phyloP scores from a whole-genome alignment of 495 filamentous ascomycete genomes.

The Daldinia childiae region DNA sequence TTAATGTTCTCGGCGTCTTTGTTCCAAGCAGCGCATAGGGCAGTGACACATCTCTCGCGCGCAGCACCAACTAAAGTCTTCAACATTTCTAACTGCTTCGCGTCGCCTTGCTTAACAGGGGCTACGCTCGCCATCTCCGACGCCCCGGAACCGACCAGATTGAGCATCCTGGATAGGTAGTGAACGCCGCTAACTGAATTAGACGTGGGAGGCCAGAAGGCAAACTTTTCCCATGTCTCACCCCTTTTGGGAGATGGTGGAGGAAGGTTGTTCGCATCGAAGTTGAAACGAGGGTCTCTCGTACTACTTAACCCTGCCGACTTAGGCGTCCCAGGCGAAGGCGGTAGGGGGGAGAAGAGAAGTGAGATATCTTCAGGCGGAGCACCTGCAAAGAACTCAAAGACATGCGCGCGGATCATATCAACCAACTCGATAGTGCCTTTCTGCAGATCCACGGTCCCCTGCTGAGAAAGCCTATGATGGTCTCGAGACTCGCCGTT shows the following conservation, averaged over 20 bases:
- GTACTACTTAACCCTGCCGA: constrained; percentile 54
- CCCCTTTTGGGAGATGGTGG: constrained; percentile 79
- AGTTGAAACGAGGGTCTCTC: constrained; percentile 76
- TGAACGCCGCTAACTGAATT: constrained; percentile 89
- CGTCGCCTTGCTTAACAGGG: constrained; percentile 67
- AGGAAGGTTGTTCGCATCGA: constrained; percentile 78
- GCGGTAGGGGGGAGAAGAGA: constrained; percentile 80
- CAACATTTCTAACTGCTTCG: constrained; percentile 69
- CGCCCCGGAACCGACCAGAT: constrained; percentile 82
- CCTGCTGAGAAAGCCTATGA: constrained; percentile 79
- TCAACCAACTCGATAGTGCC: constrained; percentile 82
- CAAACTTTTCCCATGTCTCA: constrained; percentile 90
- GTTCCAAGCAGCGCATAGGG: constrained; percentile 85
- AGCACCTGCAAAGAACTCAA: constrained; percentile 85
- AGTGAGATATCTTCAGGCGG: constrained; percentile 90
- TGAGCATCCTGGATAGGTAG: constrained; percentile 83
- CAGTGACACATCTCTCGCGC: constrained; percentile 82
- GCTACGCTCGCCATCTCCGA: constrained; percentile 82
- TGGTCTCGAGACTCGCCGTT: constrained; percentile 85
- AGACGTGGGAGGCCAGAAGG: constrained; percentile 94
- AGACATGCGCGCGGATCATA: constrained; percentile 79
- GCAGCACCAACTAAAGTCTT: constrained; percentile 76
- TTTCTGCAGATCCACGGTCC: constrained; percentile 75
- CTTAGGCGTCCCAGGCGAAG: constrained; percentile 73
- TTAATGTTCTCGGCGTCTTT: constrained; percentile 89